phyloP scores from a whole-genome alignment of 257 asterid genomes.

The Fraxinus quadrangulata region DNA sequence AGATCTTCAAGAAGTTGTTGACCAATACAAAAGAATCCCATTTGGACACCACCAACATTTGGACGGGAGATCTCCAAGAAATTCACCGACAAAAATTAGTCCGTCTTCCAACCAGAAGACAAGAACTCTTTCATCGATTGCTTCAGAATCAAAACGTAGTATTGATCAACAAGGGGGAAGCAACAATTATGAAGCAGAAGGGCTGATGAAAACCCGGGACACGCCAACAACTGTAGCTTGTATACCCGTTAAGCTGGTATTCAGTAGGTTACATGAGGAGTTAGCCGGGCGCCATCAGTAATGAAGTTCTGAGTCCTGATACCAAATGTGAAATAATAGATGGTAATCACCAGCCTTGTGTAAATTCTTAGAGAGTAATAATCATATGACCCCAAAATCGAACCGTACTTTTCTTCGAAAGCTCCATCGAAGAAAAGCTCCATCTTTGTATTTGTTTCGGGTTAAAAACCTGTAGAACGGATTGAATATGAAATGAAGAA shows the following conservation, averaged over 20 bases:
- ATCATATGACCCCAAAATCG: conserved; percentile 30
- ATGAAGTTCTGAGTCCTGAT: conserved; percentile 13
- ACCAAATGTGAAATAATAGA: conserved; percentile 32
- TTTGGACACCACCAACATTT: conserved; percentile 28
- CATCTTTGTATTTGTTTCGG: conserved; percentile 23
- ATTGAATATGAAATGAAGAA: conserved; percentile 30
- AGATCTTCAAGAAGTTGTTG: conserved; percentile 27
- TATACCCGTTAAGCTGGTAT: conserved; percentile 90
- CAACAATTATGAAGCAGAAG: conserved; percentile 38
- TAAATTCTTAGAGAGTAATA: conserved; percentile 64
- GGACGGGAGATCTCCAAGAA: conserved; percentile 48
- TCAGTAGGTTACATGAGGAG: conserved; percentile 91
- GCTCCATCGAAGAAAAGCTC: conserved; percentile 14
- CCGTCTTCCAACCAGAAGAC: conserved; percentile 65
- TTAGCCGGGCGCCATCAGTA: conserved; percentile 67
- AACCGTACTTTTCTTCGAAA: conserved; percentile 12
- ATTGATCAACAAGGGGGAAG: conserved; percentile 32
- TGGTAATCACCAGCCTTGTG: conserved; percentile 49
- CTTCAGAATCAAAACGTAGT: conserved; percentile 52
- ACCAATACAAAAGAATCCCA: conserved; percentile 33
- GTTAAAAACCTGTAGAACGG: conserved; percentile 24
- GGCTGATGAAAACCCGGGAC: conserved; percentile 53
- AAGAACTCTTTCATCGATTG: conserved; percentile 72
- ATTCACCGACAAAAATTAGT: conserved; percentile 52
- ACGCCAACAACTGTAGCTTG: conserved; percentile 67